Conservation (phyloP, 2,329 filamentous ascomycete genomes). For the Aureobasidium pullulans region DNA sequence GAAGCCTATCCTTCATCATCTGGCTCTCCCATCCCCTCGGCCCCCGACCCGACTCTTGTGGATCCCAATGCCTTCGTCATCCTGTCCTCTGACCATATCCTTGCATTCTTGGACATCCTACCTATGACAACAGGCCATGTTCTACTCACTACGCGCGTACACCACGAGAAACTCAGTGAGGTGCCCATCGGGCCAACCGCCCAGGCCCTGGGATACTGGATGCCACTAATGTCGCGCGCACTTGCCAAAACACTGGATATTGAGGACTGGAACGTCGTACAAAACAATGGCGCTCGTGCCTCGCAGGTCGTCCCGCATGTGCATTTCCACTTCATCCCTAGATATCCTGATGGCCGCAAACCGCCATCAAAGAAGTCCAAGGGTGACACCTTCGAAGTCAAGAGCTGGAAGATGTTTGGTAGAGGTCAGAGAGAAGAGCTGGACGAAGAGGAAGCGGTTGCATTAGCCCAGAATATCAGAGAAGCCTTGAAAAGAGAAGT, state of each 20-base stretch:
- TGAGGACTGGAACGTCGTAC: conserved; percentile 89
- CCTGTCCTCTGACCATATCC: conserved; percentile 65
- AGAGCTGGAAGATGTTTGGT: conserved; percentile 79
- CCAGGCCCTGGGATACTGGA: conserved; percentile 38
- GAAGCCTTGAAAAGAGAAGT: conserved; percentile 33
- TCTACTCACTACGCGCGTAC: conserved; percentile 68
- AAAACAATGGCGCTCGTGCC: conserved; percentile 84
- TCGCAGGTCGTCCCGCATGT: conserved; percentile 90
- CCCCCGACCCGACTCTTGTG: conserved; percentile 27
- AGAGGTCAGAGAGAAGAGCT: conserved; percentile 64
- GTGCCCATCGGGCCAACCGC: conserved; percentile 32
- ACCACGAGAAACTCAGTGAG: conserved; percentile 71
- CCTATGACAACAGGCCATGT: conserved; percentile 79
- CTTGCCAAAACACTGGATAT: conserved; percentile 63
- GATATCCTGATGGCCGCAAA: conserved; percentile 48
- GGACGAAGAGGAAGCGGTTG: conserved; percentile 64
- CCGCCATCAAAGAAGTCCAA: conserved; percentile 32
- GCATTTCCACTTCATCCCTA: conserved; percentile 89
- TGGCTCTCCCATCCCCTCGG: conserved; percentile 22
- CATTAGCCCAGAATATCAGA: conserved; percentile 47
- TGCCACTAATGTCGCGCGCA: conserved; percentile 66
- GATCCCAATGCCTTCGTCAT: conserved; percentile 50
- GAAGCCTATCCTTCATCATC: conserved; percentile 38
- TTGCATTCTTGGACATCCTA: conserved; percentile 91
- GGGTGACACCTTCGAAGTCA: conserved; percentile 34